Evolutionary conservation across 345 rosid genomes (phyloP), one percentile per base, ranked within the genome.

Genomic region (Anastatica hierochuntica): DNA sequence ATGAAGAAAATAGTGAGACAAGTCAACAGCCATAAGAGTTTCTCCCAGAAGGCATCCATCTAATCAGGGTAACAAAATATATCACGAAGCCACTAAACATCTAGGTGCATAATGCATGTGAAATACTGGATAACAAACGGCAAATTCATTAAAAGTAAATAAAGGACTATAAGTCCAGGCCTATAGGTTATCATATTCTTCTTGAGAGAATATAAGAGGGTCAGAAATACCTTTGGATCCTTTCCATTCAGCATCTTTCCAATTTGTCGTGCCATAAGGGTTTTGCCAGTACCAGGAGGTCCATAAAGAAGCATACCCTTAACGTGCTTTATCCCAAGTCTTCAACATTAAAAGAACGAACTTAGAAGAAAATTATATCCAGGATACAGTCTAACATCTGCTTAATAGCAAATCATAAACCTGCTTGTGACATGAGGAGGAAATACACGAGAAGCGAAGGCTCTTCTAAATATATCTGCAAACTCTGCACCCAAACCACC

Each of bases 401-500:
- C 62, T 56, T 61, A 63, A 34, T 24, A 54, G 53, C 58, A 34
- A 58, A 20, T 37, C 17, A 42, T 26, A 50, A 81, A 88, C 99
- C 85, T 94, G 77, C 68, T 75, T 21, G 95, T 84, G 75, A 94
- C 99, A 37, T 85, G 97, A 35, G 99, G 63, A 41, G 99, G 99
- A 74, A 94, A 85, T 65, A 94, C 99, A 66, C 99, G 87, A 56
- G 99, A 94, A 30, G 99, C 97, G 75, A 94, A 94, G 60, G 97
- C 99, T 77, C 99, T 79, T 72, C 99, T 78, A 74, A 94, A 94
- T 72, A 94, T 88, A 75, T 94, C 95, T 5, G 95, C 85, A 79
- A 94, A 94, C 74, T 94, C 97, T n/a, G 84, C 94, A 74, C 99
- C 78, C 65, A 94, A 65, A 56, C 99, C 99, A 64, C 99, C 99